These are phyloP conservation scores for Yamadazyma triangularis DNA, from an alignment of 1,139 yeast species.

Conservation along the genomic window DNA sequence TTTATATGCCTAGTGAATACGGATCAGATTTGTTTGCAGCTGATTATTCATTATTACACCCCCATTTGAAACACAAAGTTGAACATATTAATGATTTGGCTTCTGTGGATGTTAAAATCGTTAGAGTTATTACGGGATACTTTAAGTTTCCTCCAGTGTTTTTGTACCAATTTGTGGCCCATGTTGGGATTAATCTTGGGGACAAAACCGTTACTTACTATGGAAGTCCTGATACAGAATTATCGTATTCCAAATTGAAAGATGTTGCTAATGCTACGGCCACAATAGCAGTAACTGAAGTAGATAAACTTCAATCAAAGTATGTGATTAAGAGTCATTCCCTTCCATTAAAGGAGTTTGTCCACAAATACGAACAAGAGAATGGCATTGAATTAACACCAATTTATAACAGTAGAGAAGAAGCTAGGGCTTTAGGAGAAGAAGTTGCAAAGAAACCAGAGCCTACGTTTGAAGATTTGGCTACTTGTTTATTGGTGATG, in stretches of 20 bases:
- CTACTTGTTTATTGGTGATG: conserved; percentile 1
- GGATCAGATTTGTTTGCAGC: conserved; percentile 39
- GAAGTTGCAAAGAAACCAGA: too few species aligned
- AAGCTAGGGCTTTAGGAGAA: background rate
- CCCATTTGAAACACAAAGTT: conserved; percentile 33
- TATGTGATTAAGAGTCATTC: conserved; percentile 41
- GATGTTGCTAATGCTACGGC: conserved; percentile 51
- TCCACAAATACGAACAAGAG: conserved; percentile 35
- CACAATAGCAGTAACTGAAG: conserved; percentile 33
- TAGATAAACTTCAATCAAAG: conserved; percentile 41
- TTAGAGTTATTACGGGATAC: conserved; percentile 40
- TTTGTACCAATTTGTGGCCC: conserved; percentile 29
- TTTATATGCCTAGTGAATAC: conserved; percentile 61
- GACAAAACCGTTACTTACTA: conserved; percentile 31
- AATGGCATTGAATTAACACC: conserved; percentile 31
- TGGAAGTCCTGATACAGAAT: conserved; percentile 27
- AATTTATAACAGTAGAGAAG: conserved; percentile 1
- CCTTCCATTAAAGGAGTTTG: conserved; percentile 34
- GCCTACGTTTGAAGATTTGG: conserved; percentile 1
- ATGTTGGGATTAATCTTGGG: conserved; percentile 34
- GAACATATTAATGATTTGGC: conserved; percentile 38
- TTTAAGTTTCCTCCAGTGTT: conserved; percentile 42
- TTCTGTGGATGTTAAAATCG: conserved; percentile 48
- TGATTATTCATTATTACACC: conserved; percentile 22
- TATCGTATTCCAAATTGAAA: conserved; percentile 28